Conservation (phyloP, 2,329 filamentous ascomycete species). For the Alternaria infectoria region DNA sequence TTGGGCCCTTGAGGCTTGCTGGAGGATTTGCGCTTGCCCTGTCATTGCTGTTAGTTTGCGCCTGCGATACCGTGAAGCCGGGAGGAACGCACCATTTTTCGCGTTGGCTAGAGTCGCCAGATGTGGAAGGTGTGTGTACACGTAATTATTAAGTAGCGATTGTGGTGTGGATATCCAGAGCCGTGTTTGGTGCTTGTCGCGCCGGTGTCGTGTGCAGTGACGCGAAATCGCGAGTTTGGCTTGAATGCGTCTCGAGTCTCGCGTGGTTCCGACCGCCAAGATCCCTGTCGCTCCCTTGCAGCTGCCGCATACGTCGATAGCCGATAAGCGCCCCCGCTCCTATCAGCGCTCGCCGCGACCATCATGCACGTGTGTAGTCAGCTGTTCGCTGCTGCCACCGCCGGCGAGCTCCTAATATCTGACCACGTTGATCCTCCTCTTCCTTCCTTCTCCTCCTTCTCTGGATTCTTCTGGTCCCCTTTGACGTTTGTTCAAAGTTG, state of each 20-base stretch:
- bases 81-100: constrained; percentile 29
- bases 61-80: constrained; percentile 12
- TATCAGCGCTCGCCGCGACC: constrained; percentile 29
- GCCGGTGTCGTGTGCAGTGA: constrained; percentile 12
- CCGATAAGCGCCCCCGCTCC: constrained; percentile 40
- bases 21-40: constrained; percentile 91
- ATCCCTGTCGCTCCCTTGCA: constrained; percentile 26
- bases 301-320: constrained; percentile 31
- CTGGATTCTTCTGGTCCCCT: constrained; percentile 18
- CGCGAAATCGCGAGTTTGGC: constrained; percentile 14
- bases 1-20: constrained; percentile 81
- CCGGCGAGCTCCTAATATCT: constrained; percentile 20
- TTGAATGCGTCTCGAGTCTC: constrained; percentile 8
- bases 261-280: constrained; percentile 33
- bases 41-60: constrained; percentile 28
- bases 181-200: neutral
- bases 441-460: constrained; percentile 14
- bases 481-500: constrained; percentile 12
- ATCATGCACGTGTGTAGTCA: constrained; percentile 24
- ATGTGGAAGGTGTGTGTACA: neutral
- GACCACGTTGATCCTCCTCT: constrained; percentile 18
- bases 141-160: neutral
- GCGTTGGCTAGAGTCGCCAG: neutral
- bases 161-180: neutral
- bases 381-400: constrained; percentile 16